Percentiles rank a stretch among this genome's conserved stretches.
Evolutionary conservation across 2,329 filamentous ascomycete genomes (phyloP).

Genomic region (Emergomyces pasteurianus): DNA sequence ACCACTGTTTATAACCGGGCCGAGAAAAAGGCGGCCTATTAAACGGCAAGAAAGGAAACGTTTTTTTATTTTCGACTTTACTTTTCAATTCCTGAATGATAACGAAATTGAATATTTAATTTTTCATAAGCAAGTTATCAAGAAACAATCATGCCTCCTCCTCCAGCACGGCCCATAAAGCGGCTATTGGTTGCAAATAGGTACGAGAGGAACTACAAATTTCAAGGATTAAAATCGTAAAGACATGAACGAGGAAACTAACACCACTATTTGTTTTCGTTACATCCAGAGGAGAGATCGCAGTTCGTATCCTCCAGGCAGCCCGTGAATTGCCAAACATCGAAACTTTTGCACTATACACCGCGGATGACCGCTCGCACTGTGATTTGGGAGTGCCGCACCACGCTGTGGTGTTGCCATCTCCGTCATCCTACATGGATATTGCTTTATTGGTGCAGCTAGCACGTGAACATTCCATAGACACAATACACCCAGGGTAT

Average conservation of each 20-base stretch:
- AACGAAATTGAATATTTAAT: not conserved
- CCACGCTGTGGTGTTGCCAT: conserved; percentile 40
- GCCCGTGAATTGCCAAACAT: conserved; percentile 45
- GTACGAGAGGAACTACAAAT: conserved; percentile 19
- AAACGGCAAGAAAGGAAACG: no score
- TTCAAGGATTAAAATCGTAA: not conserved
- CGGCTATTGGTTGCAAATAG: conserved; percentile 44
- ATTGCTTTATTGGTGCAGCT: conserved; percentile 38
- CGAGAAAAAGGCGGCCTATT: no score
- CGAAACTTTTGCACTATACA: conserved; percentile 46
- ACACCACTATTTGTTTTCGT: not conserved
- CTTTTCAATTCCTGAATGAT: not conserved
- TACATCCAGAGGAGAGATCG: conserved; percentile 48
- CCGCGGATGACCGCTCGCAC: conserved; percentile 44
- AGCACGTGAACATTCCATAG: conserved; percentile 39
- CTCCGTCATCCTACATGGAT: conserved; percentile 42
- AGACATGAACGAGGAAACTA: not conserved
- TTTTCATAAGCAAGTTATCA: not conserved
- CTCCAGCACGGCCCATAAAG: conserved; percentile 30
- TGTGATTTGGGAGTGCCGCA: conserved; percentile 36
- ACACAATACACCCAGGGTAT: conserved; percentile 48
- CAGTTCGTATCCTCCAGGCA: conserved; percentile 47
- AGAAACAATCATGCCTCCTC: conserved; percentile 5
- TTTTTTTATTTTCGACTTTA: not conserved
- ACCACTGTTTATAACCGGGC: no score